Evolutionary conservation across 192 early-diverging fungal species (phyloP), one percentile per base, ranked within the genome.

Genomic region (Linnemannia elongata): DNA sequence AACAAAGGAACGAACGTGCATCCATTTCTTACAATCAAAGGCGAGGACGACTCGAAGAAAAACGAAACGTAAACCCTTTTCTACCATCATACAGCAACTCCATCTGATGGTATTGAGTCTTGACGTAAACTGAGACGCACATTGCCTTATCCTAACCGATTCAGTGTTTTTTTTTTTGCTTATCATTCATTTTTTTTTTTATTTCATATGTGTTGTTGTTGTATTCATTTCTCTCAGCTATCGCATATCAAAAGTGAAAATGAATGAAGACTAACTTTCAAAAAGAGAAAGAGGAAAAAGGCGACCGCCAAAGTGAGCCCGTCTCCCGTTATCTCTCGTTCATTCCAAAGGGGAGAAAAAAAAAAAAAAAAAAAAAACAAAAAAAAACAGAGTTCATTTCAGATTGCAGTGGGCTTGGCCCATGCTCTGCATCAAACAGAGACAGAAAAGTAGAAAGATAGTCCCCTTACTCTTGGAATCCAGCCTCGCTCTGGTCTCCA

Each of bases 401-500:
- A 52, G 60, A 66, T 66, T 66, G 30, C 60, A 27, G 27, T 33
- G 60, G 60, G 27, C 60, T 66, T 66, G 60, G 60, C 60, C 60
- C 60, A 66, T 66, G 60, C 60, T 66, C 60, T 66, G 30, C 60
- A 35, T 66, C 60, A 66, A 66, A 22, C 38, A 49, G 47, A 49
- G 47, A 24, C 47, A 74, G 22, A 49, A 10, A 49, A 55, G 38
- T 17, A 30, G 7, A n/a, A 24, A 1, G 6, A 60, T 41, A 38
- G 3, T 24, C 35, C 35, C 38, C 52, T 57, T 44, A 79, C 6
- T 22, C 70, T 60, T 33, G 66, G 47, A 30, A 49, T 38, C 30
- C 45, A 27, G 30, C 27, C 18, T 72, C 75, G 27, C 55, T 72
- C 17, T 76, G 60, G 13, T 79, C 77, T 20, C 52, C 77, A 18